Conservation (phyloP, 169 alveolate genomes). For the Theileria annulata region DNA sequence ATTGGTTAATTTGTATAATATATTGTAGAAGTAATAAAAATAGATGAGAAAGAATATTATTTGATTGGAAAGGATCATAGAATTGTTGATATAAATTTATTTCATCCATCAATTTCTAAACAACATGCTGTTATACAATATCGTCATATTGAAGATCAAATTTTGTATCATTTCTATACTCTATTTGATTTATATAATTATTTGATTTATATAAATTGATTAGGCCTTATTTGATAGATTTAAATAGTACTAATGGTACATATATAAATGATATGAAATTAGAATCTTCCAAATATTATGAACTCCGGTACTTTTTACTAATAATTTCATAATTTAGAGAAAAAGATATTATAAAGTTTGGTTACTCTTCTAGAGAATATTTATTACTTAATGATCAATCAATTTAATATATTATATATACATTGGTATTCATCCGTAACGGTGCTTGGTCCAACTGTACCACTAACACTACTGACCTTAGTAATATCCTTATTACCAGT, state of each 20-base stretch:
- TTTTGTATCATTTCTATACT: constrained; percentile 14
- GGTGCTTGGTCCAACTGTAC: no score
- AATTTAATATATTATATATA: not conserved
- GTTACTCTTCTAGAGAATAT: constrained; percentile 56
- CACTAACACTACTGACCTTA: no score
- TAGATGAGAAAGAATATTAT: constrained; percentile 75
- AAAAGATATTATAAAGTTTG: constrained; percentile 49
- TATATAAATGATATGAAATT: constrained; percentile 87
- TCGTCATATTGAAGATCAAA: constrained; percentile 74
- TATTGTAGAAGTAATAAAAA: constrained; percentile 71
- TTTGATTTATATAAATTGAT: not conserved
- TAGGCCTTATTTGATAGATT: constrained; percentile 92
- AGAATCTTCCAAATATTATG: constrained; percentile 89
- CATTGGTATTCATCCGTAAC: no score
- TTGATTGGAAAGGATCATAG: constrained; percentile 92
- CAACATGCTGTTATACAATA: constrained; percentile 98
- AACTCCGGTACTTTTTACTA: constrained; percentile 75
- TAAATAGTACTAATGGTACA: constrained; percentile 93
- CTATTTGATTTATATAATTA: not conserved
- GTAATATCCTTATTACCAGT: no score
- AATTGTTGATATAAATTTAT: constrained; percentile 86
- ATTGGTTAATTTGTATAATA: constrained; percentile 10
- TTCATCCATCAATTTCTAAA: constrained; percentile 85
- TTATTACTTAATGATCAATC: constrained; percentile 39
- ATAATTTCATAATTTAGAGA: constrained; percentile 32